Conservation (phyloP, 805 yeast species). For the Saccharomycopsis schoenii region DNA sequence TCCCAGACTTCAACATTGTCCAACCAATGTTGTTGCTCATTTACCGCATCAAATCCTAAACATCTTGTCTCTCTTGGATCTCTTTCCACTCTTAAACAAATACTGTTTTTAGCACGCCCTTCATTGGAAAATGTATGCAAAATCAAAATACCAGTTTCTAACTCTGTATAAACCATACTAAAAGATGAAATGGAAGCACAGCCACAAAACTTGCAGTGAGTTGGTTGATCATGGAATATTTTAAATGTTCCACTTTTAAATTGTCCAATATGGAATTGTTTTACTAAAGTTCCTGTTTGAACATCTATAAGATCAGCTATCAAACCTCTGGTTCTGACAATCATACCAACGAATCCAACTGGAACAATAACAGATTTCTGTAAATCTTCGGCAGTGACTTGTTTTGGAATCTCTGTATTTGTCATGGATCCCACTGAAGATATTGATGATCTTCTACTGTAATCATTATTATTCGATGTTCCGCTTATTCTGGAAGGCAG, state of each 20-base stretch:
- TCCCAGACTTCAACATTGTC: constrained; percentile 70
- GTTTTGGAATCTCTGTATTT: constrained; percentile 8
- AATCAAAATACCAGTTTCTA: constrained; percentile 44
- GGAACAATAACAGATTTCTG: constrained; percentile 34
- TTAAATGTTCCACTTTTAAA: constrained; percentile 50
- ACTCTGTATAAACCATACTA: constrained; percentile 61
- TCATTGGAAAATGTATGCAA: constrained; percentile 67
- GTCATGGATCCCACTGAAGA: constrained; percentile 13
- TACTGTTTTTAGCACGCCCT: constrained; percentile 66
- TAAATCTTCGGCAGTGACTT: constrained; percentile 17
- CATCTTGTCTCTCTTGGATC: constrained; percentile 89
- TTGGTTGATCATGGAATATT: constrained; percentile 76
- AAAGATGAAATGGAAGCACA: constrained; percentile 70
- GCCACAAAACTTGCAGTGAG: constrained; percentile 87
- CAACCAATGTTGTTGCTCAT: constrained; percentile 61
- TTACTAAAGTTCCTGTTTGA: constrained; percentile 64
- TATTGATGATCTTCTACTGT: constrained; percentile 10
- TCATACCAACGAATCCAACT: constrained; percentile 67
- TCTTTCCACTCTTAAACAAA: constrained; percentile 84
- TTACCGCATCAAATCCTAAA: constrained; percentile 68
- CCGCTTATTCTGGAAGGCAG: not conserved
- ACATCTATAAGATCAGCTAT: constrained; percentile 65
- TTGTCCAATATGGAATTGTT: constrained; percentile 49
- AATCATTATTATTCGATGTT: not conserved
- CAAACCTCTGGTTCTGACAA: constrained; percentile 46